Percentiles rank a stretch among this genome's conserved stretches.
Evolutionary conservation across 2,329 filamentous ascomycete species (phyloP).

Genomic region (Paraphaeosphaeria sporulosa): DNA sequence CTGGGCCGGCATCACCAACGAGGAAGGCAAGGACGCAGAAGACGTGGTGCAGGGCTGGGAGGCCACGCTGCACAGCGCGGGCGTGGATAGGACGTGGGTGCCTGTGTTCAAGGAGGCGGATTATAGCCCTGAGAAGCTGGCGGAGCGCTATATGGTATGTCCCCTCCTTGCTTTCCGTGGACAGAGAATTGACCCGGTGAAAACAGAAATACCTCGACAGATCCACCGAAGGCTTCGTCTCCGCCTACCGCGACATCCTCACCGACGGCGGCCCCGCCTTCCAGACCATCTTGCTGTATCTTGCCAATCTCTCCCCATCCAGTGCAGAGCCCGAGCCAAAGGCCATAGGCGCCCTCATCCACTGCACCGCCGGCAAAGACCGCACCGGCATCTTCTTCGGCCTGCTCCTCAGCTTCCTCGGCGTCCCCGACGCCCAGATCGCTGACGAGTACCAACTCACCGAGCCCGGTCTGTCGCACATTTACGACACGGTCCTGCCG

Average conservation of each 20-base stretch:
- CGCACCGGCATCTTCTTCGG: slow-evolving; percentile 75
- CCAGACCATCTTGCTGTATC: slow-evolving; percentile 66
- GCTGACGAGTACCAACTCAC: slow-evolving; percentile 74
- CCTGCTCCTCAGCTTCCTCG: slow-evolving; percentile 69
- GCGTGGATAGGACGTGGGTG: slow-evolving; percentile 63
- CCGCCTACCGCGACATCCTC: slow-evolving; percentile 70
- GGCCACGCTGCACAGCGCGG: slow-evolving; percentile 39
- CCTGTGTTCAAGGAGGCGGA: slow-evolving; percentile 71
- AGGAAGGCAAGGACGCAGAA: slow-evolving; percentile 44
- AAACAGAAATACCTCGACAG: slow-evolving; percentile 62
- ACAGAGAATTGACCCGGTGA: not conserved
- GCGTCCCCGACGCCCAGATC: slow-evolving; percentile 64
- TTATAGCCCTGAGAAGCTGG: slow-evolving; percentile 69
- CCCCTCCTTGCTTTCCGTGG: not conserved
- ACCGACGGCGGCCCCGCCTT: slow-evolving; percentile 62
- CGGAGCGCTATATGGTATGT: slow-evolving; percentile 60
- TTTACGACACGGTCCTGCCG: slow-evolving; percentile 58
- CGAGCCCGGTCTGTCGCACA: slow-evolving; percentile 63
- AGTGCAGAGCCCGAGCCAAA: not conserved
- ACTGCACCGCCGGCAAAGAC: slow-evolving; percentile 82
- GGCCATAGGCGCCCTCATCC: slow-evolving; percentile 65
- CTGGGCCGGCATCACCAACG: slow-evolving; percentile 29
- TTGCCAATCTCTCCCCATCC: slow-evolving; percentile 53
- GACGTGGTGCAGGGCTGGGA: slow-evolving; percentile 43
- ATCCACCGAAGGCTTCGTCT: slow-evolving; percentile 66